Conservation (phyloP, 129 eudicot genomes). For the Solidago caesia region DNA sequence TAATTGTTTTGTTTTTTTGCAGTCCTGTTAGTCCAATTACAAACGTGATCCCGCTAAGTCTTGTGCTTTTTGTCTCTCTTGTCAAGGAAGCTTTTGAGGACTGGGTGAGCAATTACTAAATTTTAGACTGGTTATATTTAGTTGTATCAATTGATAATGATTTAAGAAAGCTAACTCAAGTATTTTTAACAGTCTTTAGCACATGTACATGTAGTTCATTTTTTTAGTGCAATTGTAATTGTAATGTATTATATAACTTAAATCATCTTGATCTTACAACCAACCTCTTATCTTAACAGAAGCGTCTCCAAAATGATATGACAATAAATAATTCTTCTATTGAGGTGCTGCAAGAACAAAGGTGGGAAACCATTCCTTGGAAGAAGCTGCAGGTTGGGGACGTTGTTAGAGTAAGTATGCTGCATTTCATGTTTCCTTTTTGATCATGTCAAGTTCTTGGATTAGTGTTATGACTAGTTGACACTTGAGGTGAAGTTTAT, state of each 20-base stretch:
- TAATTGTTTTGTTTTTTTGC: constrained; percentile 43
- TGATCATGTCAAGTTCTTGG: constrained; percentile 5
- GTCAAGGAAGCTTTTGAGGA: constrained; percentile 98
- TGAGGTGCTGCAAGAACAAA: constrained; percentile 74
- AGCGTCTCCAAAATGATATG: constrained; percentile 88
- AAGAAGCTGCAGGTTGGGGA: constrained; percentile 96
- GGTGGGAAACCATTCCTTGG: constrained; percentile 80
- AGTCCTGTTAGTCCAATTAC: constrained; percentile 98
- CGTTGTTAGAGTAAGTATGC: constrained; percentile 65
- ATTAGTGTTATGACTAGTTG: background rate
- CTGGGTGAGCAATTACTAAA: constrained; percentile 64
- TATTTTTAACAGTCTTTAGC: background rate
- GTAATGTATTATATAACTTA: constrained; percentile 7
- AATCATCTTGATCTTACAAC: background rate
- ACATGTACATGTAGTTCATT: background rate
- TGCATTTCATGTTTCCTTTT: background rate
- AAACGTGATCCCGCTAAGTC: constrained; percentile 77
- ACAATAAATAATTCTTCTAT: constrained; percentile 73
- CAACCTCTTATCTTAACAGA: constrained; percentile 50
- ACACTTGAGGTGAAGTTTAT: background rate
- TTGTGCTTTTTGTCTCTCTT: constrained; percentile 93
- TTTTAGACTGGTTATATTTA: constrained; percentile 11
- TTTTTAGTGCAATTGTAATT: background rate
- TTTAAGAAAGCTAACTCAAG: constrained; percentile 11
- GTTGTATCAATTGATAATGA: constrained; percentile 1